Percentiles rank a stretch among this genome's conserved stretches.
Conservation (phyloP, 331 rosid species). For the Rosa hybrid region DNA sequence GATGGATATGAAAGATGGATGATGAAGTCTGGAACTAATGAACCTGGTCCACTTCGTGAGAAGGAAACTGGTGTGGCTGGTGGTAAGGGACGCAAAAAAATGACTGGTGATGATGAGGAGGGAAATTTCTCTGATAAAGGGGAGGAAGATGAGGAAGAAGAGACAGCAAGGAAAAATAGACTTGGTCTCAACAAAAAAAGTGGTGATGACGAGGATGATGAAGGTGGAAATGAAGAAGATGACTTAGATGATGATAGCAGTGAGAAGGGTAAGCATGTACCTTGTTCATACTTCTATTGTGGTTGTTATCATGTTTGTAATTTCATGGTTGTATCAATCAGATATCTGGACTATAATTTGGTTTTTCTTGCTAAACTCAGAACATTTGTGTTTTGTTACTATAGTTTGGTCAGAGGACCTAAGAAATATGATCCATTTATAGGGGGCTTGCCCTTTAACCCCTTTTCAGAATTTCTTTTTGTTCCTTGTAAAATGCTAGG, state of each 20-base stretch:
- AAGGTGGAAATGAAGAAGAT: constrained; percentile 79
- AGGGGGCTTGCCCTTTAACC: neutral
- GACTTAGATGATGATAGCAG: constrained; percentile 81
- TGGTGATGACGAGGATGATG: constrained; percentile 83
- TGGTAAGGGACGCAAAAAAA: constrained; percentile 66
- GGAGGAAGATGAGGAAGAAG: constrained; percentile 93
- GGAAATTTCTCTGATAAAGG: constrained; percentile 83
- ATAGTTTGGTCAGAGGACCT: neutral
- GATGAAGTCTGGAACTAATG: constrained; percentile 95
- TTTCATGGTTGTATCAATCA: neutral
- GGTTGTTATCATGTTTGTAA: neutral
- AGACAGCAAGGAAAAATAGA: constrained; percentile 66
- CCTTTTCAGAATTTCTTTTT: neutral
- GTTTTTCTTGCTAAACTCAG: neutral
- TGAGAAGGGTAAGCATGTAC: constrained; percentile 72
- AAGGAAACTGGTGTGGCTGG: constrained; percentile 62
- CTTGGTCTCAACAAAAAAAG: constrained; percentile 65
- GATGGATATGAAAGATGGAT: constrained; percentile 99
- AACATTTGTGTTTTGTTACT: neutral
- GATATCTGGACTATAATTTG: neutral
- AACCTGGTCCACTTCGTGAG: constrained; percentile 89
- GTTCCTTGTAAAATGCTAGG: neutral
- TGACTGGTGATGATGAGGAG: constrained; percentile 71
- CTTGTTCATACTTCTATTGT: neutral
- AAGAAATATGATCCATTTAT: neutral